Percentiles rank a stretch among this genome's conserved stretches.
Evolutionary conservation across 1,284 basidiomycete species (phyloP).

Genomic region (Pisolithus thermaeus): DNA sequence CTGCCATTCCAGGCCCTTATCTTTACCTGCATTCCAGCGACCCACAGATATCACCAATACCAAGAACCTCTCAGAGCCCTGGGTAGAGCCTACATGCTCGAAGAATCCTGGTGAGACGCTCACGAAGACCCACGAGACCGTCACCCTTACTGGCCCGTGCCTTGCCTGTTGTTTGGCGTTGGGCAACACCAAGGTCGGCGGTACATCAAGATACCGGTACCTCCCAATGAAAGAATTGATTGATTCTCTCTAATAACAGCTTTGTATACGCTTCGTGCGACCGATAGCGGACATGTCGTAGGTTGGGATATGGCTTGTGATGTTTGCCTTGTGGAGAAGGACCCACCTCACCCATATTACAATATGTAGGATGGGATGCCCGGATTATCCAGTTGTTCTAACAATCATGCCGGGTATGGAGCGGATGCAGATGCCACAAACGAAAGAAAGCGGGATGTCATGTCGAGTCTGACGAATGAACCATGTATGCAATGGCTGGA

Average conservation of each 20-base stretch:
- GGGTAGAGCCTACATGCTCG: slow-evolving; percentile 53
- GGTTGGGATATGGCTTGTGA: slow-evolving; percentile 68
- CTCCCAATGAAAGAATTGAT: slow-evolving; percentile 61
- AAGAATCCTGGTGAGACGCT: slow-evolving; percentile 58
- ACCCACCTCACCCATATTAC: slow-evolving; percentile 33
- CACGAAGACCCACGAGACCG: slow-evolving; percentile 41
- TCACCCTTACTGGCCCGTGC: slow-evolving; percentile 21
- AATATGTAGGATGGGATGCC: neutral
- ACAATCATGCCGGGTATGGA: slow-evolving; percentile 7
- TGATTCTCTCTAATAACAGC: slow-evolving; percentile 75
- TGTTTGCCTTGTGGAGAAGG: slow-evolving; percentile 57
- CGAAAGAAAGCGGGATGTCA: slow-evolving; percentile 55
- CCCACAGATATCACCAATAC: slow-evolving; percentile 55
- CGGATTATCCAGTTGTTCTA: slow-evolving; percentile 9
- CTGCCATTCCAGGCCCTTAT: slow-evolving; percentile 57
- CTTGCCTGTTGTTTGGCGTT: slow-evolving; percentile 13
- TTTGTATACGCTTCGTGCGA: slow-evolving; percentile 65
- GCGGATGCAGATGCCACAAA: slow-evolving; percentile 4
- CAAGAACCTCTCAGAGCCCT: slow-evolving; percentile 49
- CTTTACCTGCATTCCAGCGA: slow-evolving; percentile 61
- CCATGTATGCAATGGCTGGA: slow-evolving; percentile 69
- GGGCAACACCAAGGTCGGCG: slow-evolving; percentile 29
- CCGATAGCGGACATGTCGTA: slow-evolving; percentile 67
- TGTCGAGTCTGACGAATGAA: slow-evolving; percentile 64
- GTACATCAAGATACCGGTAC: slow-evolving; percentile 60